Evolutionary conservation across 2,329 filamentous ascomycete genomes (phyloP), one percentile per base, ranked within the genome.

Genomic region (Didymellaceae sp.): DNA sequence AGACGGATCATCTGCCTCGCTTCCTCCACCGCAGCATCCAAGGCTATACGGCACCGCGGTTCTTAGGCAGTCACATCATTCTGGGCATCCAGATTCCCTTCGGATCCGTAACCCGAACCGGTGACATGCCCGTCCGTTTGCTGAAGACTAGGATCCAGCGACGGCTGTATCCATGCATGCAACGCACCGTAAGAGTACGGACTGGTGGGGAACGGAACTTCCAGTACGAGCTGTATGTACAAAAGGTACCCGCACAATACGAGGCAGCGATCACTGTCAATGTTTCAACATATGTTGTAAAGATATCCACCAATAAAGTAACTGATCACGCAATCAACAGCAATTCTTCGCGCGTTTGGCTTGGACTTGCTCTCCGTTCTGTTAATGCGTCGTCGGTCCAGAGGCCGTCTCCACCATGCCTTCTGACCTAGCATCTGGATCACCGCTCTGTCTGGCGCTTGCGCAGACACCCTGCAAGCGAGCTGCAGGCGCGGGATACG

Each of bases 251-350:
- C 37, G 32, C 43, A 37, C 4, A 21, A 46, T 46, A 52, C 48
- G 48, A 46, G 38, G 14, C 41, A 35, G 25, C 16, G 48, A 42
- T 52, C 48, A 41, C 21, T 42, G 41, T 45, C 48, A 45, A 52
- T 42, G 48, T 20, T 40, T 24, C 31, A 9, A 20, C 21, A 22
- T 22, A 24, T 17, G 13, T 8, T 18, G 20, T 18, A 17, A 25
- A 4, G 14, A 26, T 22, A 42, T 43, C 48, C 38, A 52, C 42
- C 42, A 46, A 52, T 52, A 16, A 37, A 26, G 32, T 21, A 42
- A 18, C 6, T 24, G 16, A 46, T 37, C 48, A 52, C 48, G 48
- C 48, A 42, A 52, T 52, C 41, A n/a, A n/a, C n/a, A 39, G 21
- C 11, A 22, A 11, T 10, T 16, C 17, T 30, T 18, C 24, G 26